Percentiles rank a stretch among this genome's conserved stretches.
Evolutionary conservation across 768 basidiomycete genomes (phyloP).

Genomic region (Phaeotremella skinneri): DNA sequence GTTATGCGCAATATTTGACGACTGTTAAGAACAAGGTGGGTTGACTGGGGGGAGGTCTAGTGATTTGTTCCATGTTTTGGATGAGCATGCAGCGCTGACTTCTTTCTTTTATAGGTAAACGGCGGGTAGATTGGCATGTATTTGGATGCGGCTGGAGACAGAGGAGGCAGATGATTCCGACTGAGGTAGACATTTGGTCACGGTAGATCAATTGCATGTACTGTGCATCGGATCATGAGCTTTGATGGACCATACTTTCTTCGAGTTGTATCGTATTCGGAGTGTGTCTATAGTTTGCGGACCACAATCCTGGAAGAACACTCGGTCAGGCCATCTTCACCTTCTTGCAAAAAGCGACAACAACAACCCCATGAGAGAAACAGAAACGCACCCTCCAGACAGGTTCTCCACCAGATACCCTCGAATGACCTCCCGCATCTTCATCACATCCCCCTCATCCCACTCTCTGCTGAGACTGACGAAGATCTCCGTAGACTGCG

Average conservation of each 20-base stretch:
- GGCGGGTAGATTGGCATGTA: too few species aligned
- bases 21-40: conserved; percentile 84
- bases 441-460: conserved; percentile 17
- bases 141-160: too few species aligned
- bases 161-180: too few species aligned
- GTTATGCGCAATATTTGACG: conserved; percentile 91
- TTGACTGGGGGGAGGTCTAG: conserved; percentile 3
- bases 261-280: too few species aligned
- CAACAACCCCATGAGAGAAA: too few species aligned
- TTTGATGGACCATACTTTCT: too few species aligned
- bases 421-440: conserved; percentile 14
- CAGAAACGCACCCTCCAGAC: conserved; percentile 24
- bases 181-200: too few species aligned
- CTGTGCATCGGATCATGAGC: too few species aligned
- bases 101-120: conserved; percentile 11
- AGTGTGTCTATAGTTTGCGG: neutral
- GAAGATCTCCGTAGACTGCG: neutral
- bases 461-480: conserved; percentile 10
- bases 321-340: too few species aligned
- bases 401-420: conserved; percentile 20
- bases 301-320: conserved; percentile 3
- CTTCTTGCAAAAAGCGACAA: too few species aligned
- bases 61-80: neutral
- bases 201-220: too few species aligned
- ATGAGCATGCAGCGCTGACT: neutral